phyloP scores from a whole-genome alignment of 176 grass and related monocot species.

The Raddia guianensis region DNA sequence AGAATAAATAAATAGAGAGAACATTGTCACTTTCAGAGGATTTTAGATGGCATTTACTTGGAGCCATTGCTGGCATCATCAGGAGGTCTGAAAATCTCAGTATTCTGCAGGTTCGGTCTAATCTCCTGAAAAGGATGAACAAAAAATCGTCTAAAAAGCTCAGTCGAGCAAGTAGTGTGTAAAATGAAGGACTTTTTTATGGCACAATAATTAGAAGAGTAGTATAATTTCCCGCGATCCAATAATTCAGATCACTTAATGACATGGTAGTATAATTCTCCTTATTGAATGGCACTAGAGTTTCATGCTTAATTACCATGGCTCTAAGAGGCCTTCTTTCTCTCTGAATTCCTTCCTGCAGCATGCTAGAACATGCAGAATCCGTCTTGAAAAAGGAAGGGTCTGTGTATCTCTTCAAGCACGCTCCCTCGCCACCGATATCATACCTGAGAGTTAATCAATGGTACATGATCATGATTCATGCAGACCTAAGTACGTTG shows the following conservation, averaged over 20 bases:
- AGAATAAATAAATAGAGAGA: constrained; percentile 27
- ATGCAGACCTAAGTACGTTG: constrained; percentile 6
- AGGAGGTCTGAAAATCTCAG: constrained; percentile 52
- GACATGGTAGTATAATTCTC: too few species aligned
- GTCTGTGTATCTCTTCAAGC: constrained; percentile 90
- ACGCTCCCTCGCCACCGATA: constrained; percentile 69
- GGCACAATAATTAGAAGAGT: too few species aligned
- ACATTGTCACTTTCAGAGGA: constrained; percentile 1
- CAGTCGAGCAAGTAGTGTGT: background rate
- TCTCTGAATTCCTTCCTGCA: constrained; percentile 46
- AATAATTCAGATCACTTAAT: too few species aligned
- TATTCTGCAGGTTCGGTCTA: constrained; percentile 52
- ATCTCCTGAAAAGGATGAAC: constrained; percentile 57
- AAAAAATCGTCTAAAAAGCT: constrained; percentile 28
- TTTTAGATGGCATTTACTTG: constrained; percentile 49
- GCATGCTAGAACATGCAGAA: constrained; percentile 47
- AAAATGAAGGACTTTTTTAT: too few species aligned
- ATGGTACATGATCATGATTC: constrained; percentile 21
- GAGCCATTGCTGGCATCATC: constrained; percentile 35
- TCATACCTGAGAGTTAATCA: constrained; percentile 69
- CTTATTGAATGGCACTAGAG: background rate
- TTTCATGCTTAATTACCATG: constrained; percentile 59
- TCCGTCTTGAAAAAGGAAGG: constrained; percentile 65
- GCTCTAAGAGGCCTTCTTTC: constrained; percentile 58
- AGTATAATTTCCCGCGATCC: too few species aligned